Conservation (phyloP, 805 yeast genomes). For the Monosporozyma servazzii region DNA sequence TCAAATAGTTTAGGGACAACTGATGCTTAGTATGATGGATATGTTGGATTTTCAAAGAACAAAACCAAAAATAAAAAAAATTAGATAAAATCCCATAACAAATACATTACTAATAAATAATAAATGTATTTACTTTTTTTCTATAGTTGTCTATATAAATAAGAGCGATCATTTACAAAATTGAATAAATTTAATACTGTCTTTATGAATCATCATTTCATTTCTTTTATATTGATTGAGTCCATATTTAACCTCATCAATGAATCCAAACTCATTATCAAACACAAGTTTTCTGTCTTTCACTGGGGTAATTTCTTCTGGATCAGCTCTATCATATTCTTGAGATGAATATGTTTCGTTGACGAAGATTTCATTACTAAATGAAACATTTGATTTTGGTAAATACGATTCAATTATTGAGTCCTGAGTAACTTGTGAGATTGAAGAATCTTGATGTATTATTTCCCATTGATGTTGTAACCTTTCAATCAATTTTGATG, state of each 20-base stretch:
- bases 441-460: constrained; percentile 10
- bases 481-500: constrained; percentile 5
- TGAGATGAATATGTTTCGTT: constrained; percentile 22
- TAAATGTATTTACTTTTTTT: too few species aligned
- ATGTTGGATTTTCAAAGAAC: too few species aligned
- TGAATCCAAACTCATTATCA: constrained; percentile 10
- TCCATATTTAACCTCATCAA: constrained; percentile 45
- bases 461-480: constrained; percentile 19
- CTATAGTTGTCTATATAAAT: background rate
- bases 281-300: background rate
- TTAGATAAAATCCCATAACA: too few species aligned
- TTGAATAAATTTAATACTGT: constrained; percentile 55
- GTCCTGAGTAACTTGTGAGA: background rate
- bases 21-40: too few species aligned
- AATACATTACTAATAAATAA: too few species aligned
- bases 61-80: too few species aligned
- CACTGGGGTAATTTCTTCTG: constrained; percentile 1
- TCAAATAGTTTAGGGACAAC: too few species aligned
- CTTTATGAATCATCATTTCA: constrained; percentile 62
- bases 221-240: constrained; percentile 53
- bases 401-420: constrained; percentile 1
- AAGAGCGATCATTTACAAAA: constrained; percentile 32
- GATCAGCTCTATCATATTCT: constrained; percentile 25
- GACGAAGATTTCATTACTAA: constrained; percentile 21
- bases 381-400: constrained; percentile 14